Evolutionary conservation across 2,329 filamentous ascomycete genomes (phyloP).

Genomic region (Trichoderma gracile): DNA sequence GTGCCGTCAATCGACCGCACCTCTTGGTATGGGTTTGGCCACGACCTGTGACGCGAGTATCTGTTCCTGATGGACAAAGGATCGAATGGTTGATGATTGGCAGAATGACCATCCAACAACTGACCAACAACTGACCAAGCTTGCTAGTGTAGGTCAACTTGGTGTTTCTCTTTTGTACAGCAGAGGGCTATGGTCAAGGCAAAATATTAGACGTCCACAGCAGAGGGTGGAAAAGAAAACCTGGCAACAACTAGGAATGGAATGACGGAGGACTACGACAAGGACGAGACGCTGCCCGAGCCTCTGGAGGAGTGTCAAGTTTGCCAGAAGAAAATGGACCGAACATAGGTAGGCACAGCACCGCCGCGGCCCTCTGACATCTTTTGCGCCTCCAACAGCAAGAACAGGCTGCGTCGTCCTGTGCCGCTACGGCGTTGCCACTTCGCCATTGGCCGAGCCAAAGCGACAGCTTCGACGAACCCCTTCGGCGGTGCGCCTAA

Average conservation of each 20-base stretch:
- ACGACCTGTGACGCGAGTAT: neutral
- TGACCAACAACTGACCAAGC: neutral
- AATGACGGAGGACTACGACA: too few species aligned
- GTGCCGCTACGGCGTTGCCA: slow-evolving; percentile 12
- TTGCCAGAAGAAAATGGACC: neutral
- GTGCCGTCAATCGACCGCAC: neutral
- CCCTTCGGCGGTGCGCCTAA: slow-evolving; percentile 22
- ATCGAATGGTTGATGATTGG: slow-evolving; percentile 2
- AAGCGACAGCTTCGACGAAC: slow-evolving; percentile 17
- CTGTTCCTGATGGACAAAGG: slow-evolving; percentile 3
- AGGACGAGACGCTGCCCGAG: neutral
- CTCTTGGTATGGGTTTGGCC: neutral
- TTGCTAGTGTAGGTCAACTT: neutral
- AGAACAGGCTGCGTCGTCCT: slow-evolving; percentile 1
- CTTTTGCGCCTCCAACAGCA: neutral
- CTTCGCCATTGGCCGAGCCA: slow-evolving; percentile 12
- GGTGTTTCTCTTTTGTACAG: neutral
- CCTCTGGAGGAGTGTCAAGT: neutral
- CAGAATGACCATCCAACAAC: neutral
- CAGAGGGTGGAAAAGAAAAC: too few species aligned
- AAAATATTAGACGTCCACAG: too few species aligned
- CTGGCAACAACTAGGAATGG: too few species aligned
- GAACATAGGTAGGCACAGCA: neutral
- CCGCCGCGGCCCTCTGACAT: neutral
- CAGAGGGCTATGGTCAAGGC: neutral